Base-by-base conservation (phyloP, 495 filamentous ascomycete species). In the Pyronema domesticum region DNA sequence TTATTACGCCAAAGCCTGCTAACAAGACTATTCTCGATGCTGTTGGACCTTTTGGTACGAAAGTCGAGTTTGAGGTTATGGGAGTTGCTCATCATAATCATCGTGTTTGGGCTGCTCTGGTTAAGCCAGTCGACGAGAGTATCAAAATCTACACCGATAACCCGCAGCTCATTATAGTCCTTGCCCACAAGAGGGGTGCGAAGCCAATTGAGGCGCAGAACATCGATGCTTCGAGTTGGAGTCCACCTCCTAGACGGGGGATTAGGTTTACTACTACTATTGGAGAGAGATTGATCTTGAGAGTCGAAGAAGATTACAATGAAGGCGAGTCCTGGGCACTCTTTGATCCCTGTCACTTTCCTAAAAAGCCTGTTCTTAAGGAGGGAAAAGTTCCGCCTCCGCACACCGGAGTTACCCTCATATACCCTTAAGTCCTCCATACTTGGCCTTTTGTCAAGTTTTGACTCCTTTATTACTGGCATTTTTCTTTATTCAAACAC, bases 11-110 rank as follows among this genome's bases (percentile, higher is more conserved):
- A 2, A 77, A 83, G 11, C 80, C 82, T 0, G 83, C 79, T 35
- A 76, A 79, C 0, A 66, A 72, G 40, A 71, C 71, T 50, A 80
- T 91, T 30, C 69, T 95, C 23, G 72, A 85, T 13, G 88, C 83
- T 62, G 80, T 89, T 35, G 93, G 91, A 53, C 87, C 89, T 37
- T 72, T 94, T 54, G 86, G 88, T 30, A 76, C 74, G 62, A 89
- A 81, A 67, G 73, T 89, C 63, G 79, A 65, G 46, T 98, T 89
- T 84, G 74, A 86, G 65, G 80, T 94, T 11, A 83, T 80, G 3
- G 85, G 82, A 15, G 79, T 80, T 11, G 85, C 77, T 7, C 73
- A 73, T 49, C 81, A 74, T 58, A 83, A 95, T 51, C 80, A 86
- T 65, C 81, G 75, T 57, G 72, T 95, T 51, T 96, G 88, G 87